phyloP scores from a whole-genome alignment of 176 grass and related monocot genomes.

The Juncus effusus region DNA sequence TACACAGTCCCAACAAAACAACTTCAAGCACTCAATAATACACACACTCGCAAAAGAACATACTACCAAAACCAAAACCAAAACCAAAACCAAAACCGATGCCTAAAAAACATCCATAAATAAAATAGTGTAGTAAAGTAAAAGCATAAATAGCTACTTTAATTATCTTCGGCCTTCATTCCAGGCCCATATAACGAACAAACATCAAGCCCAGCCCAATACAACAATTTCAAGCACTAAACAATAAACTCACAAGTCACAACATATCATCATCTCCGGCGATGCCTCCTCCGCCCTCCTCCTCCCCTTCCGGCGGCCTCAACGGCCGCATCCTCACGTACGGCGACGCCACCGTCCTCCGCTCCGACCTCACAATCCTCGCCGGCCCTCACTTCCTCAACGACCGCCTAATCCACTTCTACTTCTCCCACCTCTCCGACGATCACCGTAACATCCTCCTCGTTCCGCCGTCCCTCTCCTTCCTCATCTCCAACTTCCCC shows the following conservation, averaged over 20 bases:
- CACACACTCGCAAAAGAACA: no score
- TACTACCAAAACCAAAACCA: no score
- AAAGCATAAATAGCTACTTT: no score
- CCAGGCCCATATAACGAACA: no score
- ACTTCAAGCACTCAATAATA: no score
- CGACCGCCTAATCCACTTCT: slow-evolving; percentile 80
- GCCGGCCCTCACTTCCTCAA: slow-evolving; percentile 53
- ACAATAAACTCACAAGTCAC: no score
- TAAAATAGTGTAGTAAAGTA: no score
- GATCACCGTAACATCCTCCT: slow-evolving; percentile 39
- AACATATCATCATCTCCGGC: slow-evolving; percentile 46
- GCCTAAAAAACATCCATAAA: no score
- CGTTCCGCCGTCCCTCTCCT: slow-evolving; percentile 59
- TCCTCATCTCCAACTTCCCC: slow-evolving; percentile 62
- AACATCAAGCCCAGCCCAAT: slow-evolving; percentile 31
- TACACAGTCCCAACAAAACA: no score
- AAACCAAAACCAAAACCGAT: no score
- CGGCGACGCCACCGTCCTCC: slow-evolving; percentile 50
- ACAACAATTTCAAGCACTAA: slow-evolving; percentile 40
- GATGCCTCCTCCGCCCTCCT: slow-evolving; percentile 2
- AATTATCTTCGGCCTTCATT: no score
- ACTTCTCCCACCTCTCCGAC: slow-evolving; percentile 29
- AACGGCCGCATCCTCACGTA: slow-evolving; percentile 52
- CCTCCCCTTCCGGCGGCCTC: background rate
- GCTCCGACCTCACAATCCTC: slow-evolving; percentile 61